A percentile compares a stretch with the other conserved stretches of the same genome.
Evolutionary conservation across 2,329 filamentous ascomycete genomes (phyloP).

Genomic region (Domatiomyces globalis): DNA sequence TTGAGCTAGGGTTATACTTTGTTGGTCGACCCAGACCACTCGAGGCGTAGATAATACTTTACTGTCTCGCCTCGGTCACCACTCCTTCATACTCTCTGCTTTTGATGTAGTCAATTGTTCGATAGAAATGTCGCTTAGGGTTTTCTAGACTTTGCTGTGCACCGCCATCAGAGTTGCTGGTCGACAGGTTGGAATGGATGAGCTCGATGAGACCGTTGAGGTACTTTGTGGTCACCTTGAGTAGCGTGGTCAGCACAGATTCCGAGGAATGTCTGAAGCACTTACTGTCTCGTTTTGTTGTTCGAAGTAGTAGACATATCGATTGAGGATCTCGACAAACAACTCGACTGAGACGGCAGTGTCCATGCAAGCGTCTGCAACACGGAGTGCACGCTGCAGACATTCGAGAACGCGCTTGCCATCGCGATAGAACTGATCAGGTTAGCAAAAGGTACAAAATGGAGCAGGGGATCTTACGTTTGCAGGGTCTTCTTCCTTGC

Average conservation of each 20-base stretch:
- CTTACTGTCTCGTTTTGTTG: constrained; percentile 89
- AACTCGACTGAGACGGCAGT: constrained; percentile 92
- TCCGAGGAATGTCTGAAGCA: constrained; percentile 6
- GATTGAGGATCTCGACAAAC: constrained; percentile 94
- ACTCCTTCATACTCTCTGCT: constrained; percentile 88
- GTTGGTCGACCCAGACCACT: no score
- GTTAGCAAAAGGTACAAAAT: neutral
- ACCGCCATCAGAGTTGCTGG: constrained; percentile 34
- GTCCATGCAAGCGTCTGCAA: constrained; percentile 98
- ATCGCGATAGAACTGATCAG: constrained; percentile 71
- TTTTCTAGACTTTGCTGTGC: constrained; percentile 55
- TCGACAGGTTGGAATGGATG: constrained; percentile 79
- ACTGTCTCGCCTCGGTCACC: constrained; percentile 47
- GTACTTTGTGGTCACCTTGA: constrained; percentile 79
- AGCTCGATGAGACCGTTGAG: constrained; percentile 95
- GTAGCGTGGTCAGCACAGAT: constrained; percentile 13
- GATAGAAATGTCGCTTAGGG: constrained; percentile 83
- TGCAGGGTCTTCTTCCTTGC: constrained; percentile 67
- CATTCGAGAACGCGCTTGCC: constrained; percentile 95
- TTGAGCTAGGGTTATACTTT: no score
- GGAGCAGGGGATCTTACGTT: constrained; percentile 42
- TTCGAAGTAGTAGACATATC: constrained; percentile 99
- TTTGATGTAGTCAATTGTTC: constrained; percentile 86
- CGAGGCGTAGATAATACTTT: neutral
- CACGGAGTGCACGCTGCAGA: constrained; percentile 81